Evolutionary conservation across 73 alveolate genomes (phyloP), one percentile per base, ranked within the genome.

Genomic region (Paramecium primaurelia): DNA sequence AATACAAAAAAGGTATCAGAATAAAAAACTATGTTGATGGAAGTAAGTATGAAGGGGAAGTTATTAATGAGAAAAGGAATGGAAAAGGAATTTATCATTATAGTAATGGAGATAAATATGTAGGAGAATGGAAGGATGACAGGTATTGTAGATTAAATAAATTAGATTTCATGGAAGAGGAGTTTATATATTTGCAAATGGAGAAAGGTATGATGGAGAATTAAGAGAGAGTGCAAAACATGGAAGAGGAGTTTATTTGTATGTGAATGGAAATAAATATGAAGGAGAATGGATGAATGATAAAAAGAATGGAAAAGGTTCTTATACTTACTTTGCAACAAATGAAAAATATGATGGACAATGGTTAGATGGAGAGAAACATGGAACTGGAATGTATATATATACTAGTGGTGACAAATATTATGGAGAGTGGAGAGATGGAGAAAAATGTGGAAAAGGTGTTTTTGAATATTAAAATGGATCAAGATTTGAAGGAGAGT

Each of bases 371-470:
- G 98, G 97, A 25, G 93, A 87, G 28, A 87, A 97, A 92, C 99
- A 98, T 97, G 99, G 99, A 36, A 97, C 95, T 44, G 99, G 99
- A 12, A 92, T 95, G 34, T 97, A 95, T 91, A 96, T 93, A 71
- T 97, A 97, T 92, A 92, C 96, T 18, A 96, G 92, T 71, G 98
- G 98, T 10, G 98, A 97, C 71, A 93, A 86, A 49, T 97, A 97
- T 93, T 92, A 97, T 45, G 99, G 99, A 40, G 96, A 98, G 96
- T 97, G 99, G 99, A 96, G 96, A 92, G 97, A 96, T 88, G 99
- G 99, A 34, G 97, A 93, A 14, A 97, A 97, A 51, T 95, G 92
- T 80, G 91, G 91, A 2, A 45, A 80, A 25, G 91, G 91, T 32
- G 44, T 45, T 8, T 45, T 80, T 42, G 91, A 80, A 25, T 80